Evolutionary conservation across 352 stramenopile genomes (phyloP), one percentile per base, ranked within the genome.

Genomic region (Aphanomyces astaci): DNA sequence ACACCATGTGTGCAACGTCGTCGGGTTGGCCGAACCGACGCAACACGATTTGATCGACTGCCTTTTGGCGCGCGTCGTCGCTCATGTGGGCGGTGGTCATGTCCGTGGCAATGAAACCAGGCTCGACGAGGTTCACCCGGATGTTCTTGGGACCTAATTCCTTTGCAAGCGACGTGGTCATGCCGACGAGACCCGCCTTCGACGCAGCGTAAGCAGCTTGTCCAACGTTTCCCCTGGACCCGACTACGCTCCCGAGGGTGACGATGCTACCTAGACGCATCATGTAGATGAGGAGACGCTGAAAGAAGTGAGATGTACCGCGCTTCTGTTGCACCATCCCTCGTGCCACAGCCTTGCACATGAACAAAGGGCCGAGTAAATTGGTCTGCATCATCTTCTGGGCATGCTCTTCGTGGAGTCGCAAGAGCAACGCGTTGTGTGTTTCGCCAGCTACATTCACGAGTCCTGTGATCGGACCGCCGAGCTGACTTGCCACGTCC

Each of bases 51-150:
- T 75, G 85, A 5, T 69, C 52, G 11, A 89, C 66, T 7, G 86
- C 74, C 3, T 74, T 76, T 0, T 84, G 75, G 33, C 73, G 75
- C n/a, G 82, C 80, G 27, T 74, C 72, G 3, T 83, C 74, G 0
- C 73, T 64, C 83, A 94, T 68, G 43, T 59, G 86, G 0, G 73
- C 49, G 5, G 75, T 73, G 4, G 85, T 94, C 86, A 96, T 95
- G 65, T 90, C 81, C 0, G 88, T 96, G 11, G 71, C 64, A 48
- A 96, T 87, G 73, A 90, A 95, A 10, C 88, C 88, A 0, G 88
- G 88, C 70, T 94, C 88, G 1, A 96, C 84, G 15, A 95, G 72
- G 69, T 96, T 96, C 27, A 96, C 86, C 30, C 88, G 83, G 66
- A 96, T 91, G 56, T 90, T 88, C 27, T 85, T 82, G 52, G 74